Percentiles rank a stretch among this genome's conserved stretches.
These are phyloP conservation scores for Apiospora malaysiana DNA, from an alignment of 2,329 filamentous ascomycete species.

Conservation along the genomic window DNA sequence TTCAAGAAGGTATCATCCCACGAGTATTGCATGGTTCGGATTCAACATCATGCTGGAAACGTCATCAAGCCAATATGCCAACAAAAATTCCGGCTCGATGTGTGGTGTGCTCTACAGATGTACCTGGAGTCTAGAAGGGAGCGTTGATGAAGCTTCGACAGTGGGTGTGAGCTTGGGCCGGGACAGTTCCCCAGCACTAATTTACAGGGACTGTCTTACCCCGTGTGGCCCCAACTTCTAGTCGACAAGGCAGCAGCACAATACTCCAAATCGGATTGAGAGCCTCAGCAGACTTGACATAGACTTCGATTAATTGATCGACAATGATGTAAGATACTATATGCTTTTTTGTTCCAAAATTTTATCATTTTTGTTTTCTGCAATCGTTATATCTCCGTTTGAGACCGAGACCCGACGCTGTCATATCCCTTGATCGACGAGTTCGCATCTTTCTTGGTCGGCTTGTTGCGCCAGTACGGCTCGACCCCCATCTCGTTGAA, in stretches of 20 bases:
- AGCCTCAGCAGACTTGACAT: background rate
- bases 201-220: background rate
- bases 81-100: too few relatives aligned
- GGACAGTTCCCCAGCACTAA: background rate
- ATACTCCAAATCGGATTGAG: background rate
- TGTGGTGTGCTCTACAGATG: background rate
- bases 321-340: too few relatives aligned
- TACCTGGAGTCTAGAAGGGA: background rate
- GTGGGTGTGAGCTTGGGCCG: background rate
- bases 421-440: background rate
- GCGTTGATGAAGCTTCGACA: background rate
- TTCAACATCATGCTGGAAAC: too few relatives aligned
- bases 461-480: conserved; percentile 32
- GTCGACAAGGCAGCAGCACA: background rate
- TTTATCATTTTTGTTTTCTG: too few relatives aligned
- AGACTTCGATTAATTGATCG: background rate
- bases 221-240: background rate
- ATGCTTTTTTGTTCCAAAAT: too few relatives aligned
- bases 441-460: background rate
- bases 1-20: background rate
- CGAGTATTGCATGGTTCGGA: too few relatives aligned
- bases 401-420: background rate
- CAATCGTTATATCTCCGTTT: background rate
- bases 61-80: too few relatives aligned
- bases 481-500: conserved; percentile 39